These are phyloP conservation scores for Backusella liffmaniae DNA, from an alignment of 192 early-diverging fungal species.

Conservation along the genomic window DNA sequence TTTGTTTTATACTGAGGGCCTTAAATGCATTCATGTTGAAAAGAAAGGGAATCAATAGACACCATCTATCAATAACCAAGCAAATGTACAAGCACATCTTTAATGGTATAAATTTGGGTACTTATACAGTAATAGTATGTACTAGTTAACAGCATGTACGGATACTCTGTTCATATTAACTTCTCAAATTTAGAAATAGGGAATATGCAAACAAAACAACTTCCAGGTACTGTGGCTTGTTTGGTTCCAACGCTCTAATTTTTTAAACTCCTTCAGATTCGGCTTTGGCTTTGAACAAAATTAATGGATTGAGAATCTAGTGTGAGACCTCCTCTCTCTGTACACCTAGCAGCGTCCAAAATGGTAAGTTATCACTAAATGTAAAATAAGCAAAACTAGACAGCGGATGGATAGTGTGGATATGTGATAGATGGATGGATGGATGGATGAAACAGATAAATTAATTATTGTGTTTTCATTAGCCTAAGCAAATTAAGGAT, in stretches of 20 bases:
- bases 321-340: constrained; percentile 2
- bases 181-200: not conserved
- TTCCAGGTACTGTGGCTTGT: constrained; percentile 1
- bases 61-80: no score
- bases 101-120: no score
- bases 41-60: no score
- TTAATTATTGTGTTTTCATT: not conserved
- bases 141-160: no score
- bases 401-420: not conserved
- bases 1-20: not conserved
- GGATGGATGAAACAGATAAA: not conserved
- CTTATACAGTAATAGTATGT: no score
- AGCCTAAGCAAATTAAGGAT: constrained; percentile 98
- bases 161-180: no score
- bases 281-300: not conserved
- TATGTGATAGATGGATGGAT: not conserved
- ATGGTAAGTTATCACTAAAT: not conserved
- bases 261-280: not conserved
- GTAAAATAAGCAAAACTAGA: not conserved
- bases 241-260: not conserved
- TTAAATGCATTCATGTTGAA: not conserved
- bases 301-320: not conserved
- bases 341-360: constrained; percentile 4
- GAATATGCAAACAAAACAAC: not conserved
- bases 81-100: no score